phyloP scores from a whole-genome alignment of 768 basidiomycete species.

The Agrocybe chaxingu region DNA sequence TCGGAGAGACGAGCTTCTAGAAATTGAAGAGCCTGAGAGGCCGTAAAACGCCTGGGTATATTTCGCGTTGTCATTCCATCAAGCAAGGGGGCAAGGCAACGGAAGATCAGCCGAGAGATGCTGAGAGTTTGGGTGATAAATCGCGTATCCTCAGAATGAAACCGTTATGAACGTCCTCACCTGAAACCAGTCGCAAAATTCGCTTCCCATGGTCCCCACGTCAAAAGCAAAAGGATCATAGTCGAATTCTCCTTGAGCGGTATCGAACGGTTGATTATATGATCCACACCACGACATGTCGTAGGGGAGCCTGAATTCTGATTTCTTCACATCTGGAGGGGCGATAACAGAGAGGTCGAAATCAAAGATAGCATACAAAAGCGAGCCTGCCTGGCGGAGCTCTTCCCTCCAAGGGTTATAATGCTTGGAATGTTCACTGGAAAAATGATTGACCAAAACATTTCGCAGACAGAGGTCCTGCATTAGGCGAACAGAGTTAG shows the following conservation, averaged over 20 bases:
- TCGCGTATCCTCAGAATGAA: too few relatives aligned
- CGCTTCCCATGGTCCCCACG: slow-evolving; percentile 18
- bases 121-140: too few relatives aligned
- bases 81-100: too few relatives aligned
- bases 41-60: too few relatives aligned
- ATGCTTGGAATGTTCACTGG: background rate
- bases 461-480: slow-evolving; percentile 14
- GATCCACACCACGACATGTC: slow-evolving; percentile 5
- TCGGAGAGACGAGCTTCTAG: too few relatives aligned
- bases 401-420: background rate
- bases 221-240: slow-evolving; percentile 26
- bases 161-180: slow-evolving; percentile 3
- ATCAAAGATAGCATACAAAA: slow-evolving; percentile 21
- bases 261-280: slow-evolving; percentile 5
- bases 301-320: slow-evolving; percentile 11
- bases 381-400: slow-evolving; percentile 7
- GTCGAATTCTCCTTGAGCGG: slow-evolving; percentile 20
- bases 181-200: slow-evolving; percentile 8
- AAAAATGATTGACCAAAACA: slow-evolving; percentile 17
- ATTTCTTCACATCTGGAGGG: slow-evolving; percentile 6
- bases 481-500: background rate
- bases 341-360: slow-evolving; percentile 18
- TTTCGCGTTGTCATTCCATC: too few relatives aligned
- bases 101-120: too few relatives aligned
- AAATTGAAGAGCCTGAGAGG: too few relatives aligned